Percentiles rank a stretch among this genome's conserved stretches.
phyloP scores from a whole-genome alignment of 148 eudicot species.

The Rheum nobile region DNA sequence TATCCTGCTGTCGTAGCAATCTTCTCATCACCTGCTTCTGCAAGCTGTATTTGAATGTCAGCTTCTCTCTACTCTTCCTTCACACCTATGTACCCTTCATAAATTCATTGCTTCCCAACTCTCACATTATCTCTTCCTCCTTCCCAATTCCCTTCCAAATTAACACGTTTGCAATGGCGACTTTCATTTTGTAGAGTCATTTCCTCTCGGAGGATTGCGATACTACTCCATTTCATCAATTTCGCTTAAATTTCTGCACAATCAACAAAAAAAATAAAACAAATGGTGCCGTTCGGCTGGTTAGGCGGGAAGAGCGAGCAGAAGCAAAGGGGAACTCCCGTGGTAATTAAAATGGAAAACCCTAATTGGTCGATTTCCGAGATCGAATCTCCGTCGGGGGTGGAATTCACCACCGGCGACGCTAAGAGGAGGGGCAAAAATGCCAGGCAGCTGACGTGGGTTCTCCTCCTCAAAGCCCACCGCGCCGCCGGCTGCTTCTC shows the following conservation, averaged over 20 bases:
- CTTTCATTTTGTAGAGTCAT: not conserved
- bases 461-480: constrained; percentile 22
- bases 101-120: not conserved
- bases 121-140: not conserved
- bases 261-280: not conserved
- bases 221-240: not conserved
- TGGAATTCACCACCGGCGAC: constrained; percentile 23
- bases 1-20: not conserved
- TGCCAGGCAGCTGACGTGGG: constrained; percentile 20
- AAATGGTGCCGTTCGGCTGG: constrained; percentile 43
- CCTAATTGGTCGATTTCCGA: constrained; percentile 65
- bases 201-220: not conserved
- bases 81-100: not conserved
- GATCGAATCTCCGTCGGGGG: constrained; percentile 34
- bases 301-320: constrained; percentile 26
- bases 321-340: constrained; percentile 44
- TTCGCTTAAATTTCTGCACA: not conserved
- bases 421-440: constrained; percentile 33
- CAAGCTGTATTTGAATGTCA: constrained; percentile 10
- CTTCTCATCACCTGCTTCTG: not conserved
- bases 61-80: not conserved
- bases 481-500: constrained; percentile 19
- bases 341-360: constrained; percentile 60
- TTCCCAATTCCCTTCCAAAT: not conserved
- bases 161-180: not conserved